Base-by-base conservation (phyloP, 2,329 filamentous ascomycete genomes). In the Trichoderma aggressivum region DNA sequence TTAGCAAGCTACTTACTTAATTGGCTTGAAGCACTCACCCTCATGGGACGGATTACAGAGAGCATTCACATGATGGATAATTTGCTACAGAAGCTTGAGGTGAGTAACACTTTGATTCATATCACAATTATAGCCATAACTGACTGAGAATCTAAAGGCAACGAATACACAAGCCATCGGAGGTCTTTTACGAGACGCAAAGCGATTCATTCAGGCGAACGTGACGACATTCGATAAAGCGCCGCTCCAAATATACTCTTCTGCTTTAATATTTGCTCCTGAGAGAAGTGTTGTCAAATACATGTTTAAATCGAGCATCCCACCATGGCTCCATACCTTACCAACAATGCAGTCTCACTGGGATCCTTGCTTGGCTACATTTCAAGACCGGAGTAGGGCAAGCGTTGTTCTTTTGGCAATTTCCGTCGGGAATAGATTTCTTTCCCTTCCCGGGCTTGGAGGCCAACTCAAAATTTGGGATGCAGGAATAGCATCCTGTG, bases 1-100 rank as follows among this genome's bases (percentile, higher is more conserved):
- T 73, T 85, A 3, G 70, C 74, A 10, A 32, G 70, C 11, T 78
- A 84, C 72, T 76, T 84, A 56, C 81, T 85, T 1, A 75, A 84
- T 71, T 84, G 81, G 82, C 74, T 84, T 6, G 81, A 84, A 74
- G 80, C 77, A 7, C 74, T 84, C 7, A 78, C 78, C 62, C 73
- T 81, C 12, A 71, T 82, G 24, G 75, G 76, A 16, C 75, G 76
- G 39, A 53, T 39, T 5, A 64, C 56, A 21, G 70, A 72, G 59
- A 64, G 50, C 8, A 26, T 69, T n/a, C 3, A 26, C 70, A 75
- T 73, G n/a, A 30, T 72, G 58, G 61, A 60, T 11, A 12, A 1
- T 16, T 66, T 70, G 4, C 1, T 70, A 16, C 1, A 7, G 7
- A 18, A 14, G 4, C 14, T 71, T 10, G 39, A 71, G 6, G 70